Conservation (phyloP, 306 rosid species). For the Malus sieversii region DNA sequence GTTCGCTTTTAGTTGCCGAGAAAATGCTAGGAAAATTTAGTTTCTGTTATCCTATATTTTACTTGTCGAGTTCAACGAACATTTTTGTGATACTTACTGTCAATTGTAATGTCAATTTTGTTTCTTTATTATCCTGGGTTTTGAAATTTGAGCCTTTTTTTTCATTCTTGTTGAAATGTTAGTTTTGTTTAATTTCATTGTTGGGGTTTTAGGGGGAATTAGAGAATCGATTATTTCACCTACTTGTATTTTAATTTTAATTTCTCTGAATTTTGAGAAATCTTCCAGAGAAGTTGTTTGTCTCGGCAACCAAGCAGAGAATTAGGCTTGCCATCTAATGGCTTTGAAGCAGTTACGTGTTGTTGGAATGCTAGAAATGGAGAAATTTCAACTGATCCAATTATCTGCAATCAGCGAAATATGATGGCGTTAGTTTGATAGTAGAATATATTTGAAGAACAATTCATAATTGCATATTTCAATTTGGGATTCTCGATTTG, state of each 20-base stretch:
- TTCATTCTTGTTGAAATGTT: background rate
- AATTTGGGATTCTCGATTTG: too few relatives aligned
- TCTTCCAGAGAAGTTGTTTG: background rate
- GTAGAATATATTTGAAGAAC: too few relatives aligned
- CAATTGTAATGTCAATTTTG: background rate
- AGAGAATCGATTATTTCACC: background rate
- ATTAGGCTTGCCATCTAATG: background rate
- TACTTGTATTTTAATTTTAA: background rate
- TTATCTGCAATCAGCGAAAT: too few relatives aligned
- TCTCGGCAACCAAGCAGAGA: constrained; percentile 22
- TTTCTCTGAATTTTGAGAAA: background rate
- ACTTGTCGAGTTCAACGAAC: too few relatives aligned
- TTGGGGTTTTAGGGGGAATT: background rate
- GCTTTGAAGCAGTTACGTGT: background rate
- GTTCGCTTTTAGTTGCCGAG: background rate
- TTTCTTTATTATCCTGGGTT: background rate
- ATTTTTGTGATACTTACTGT: background rate
- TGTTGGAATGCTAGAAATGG: background rate
- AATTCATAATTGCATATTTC: too few relatives aligned
- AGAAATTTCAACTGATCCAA: too few relatives aligned
- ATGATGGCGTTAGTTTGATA: too few relatives aligned
- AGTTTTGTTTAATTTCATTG: background rate
- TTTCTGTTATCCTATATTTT: background rate
- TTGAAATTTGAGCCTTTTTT: background rate
- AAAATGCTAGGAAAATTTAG: background rate